phyloP scores from a whole-genome alignment of 805 yeast genomes.

The Peterozyma xylosa region DNA sequence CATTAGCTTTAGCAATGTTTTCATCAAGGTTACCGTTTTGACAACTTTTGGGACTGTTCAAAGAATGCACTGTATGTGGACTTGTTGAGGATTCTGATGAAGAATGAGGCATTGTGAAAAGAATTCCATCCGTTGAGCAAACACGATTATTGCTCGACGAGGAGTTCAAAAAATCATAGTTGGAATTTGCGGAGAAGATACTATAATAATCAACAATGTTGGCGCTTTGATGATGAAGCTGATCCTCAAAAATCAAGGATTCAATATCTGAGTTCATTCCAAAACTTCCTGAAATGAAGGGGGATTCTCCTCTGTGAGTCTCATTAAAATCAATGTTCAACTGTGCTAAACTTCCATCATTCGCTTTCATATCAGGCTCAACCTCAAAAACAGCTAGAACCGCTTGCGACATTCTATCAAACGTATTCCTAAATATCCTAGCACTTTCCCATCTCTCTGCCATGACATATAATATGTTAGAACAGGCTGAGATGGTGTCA shows the following conservation, averaged over 20 bases:
- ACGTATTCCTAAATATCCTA: conserved; percentile 19
- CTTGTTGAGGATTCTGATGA: conserved; percentile 7
- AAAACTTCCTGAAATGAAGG: too few species aligned
- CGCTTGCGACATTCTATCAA: conserved; percentile 18
- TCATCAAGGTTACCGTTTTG: conserved; percentile 4
- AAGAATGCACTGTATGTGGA: background rate
- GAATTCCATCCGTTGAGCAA: background rate
- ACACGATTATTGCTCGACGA: too few species aligned
- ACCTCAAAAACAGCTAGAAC: conserved; percentile 12
- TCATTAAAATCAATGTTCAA: too few species aligned
- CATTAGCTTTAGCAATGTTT: background rate
- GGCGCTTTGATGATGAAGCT: too few species aligned
- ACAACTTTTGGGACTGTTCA: background rate
- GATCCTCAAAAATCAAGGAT: too few species aligned
- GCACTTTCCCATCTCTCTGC: conserved; percentile 22
- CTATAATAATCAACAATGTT: too few species aligned
- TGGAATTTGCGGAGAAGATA: too few species aligned
- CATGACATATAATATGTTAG: conserved; percentile 19
- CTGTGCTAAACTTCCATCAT: background rate
- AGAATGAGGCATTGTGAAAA: background rate
- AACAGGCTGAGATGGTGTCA: conserved; percentile 23
- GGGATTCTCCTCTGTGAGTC: too few species aligned
- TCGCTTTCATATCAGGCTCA: background rate
- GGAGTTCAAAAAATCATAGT: too few species aligned
- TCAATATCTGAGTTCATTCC: too few species aligned